Evolutionary conservation across 495 filamentous ascomycete genomes (phyloP).

Genomic region (Pyrenula aspistea): DNA sequence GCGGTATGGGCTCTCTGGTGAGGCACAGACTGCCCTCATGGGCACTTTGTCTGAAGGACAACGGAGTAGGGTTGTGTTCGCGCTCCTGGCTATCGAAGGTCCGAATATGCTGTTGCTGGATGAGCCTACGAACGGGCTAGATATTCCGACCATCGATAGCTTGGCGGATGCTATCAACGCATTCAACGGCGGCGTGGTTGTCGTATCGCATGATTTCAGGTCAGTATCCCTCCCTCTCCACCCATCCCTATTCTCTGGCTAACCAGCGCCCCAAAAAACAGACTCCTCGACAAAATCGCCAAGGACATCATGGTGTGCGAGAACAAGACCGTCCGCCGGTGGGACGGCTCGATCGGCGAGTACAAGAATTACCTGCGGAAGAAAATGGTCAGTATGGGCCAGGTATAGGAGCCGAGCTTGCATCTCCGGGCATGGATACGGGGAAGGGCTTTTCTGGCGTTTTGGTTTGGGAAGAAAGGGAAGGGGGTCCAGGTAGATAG

Average conservation of each 20-base stretch:
- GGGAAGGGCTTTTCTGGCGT: too few species aligned
- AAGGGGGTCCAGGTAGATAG: too few species aligned
- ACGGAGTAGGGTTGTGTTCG: slow-evolving; percentile 96
- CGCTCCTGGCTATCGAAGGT: slow-evolving; percentile 84
- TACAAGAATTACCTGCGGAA: slow-evolving; percentile 99
- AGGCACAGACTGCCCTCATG: slow-evolving; percentile 92
- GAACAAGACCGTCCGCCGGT: slow-evolving; percentile 78
- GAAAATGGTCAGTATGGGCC: slow-evolving; percentile 60
- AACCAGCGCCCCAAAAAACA: too few species aligned
- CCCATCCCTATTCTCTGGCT: not conserved
- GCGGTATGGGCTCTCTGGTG: slow-evolving; percentile 80
- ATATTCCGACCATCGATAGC: slow-evolving; percentile 98
- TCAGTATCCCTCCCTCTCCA: slow-evolving; percentile 23
- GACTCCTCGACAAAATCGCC: slow-evolving; percentile 96
- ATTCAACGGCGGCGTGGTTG: slow-evolving; percentile 91
- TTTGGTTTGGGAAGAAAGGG: too few species aligned
- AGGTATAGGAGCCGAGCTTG: slow-evolving; percentile 1
- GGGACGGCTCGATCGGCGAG: slow-evolving; percentile 78
- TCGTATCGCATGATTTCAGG: slow-evolving; percentile 98
- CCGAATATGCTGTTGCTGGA: slow-evolving; percentile 98
- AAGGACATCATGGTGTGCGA: slow-evolving; percentile 99
- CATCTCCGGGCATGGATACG: too few species aligned
- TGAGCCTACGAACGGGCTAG: slow-evolving; percentile 97
- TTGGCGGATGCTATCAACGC: slow-evolving; percentile 96
- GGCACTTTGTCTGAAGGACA: slow-evolving; percentile 96